A percentile compares a stretch with the other conserved stretches of the same genome.
Conservation (phyloP, 1,139 yeast genomes). For the Suhomyces bokatorum region DNA sequence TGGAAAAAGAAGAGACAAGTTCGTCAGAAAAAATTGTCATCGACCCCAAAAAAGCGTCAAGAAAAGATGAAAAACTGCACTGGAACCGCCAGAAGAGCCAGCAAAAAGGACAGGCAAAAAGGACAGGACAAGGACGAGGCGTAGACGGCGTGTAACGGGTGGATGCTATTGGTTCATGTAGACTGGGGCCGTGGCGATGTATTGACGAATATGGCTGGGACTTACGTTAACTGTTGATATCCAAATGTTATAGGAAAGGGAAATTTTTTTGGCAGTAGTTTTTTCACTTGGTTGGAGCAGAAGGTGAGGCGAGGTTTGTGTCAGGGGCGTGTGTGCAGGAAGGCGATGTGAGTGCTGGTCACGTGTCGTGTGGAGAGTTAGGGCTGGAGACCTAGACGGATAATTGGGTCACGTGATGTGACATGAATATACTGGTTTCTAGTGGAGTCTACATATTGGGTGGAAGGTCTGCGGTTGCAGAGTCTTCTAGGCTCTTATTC, state of each 20-base stretch:
- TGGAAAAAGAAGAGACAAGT: neutral
- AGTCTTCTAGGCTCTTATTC: too few species aligned
- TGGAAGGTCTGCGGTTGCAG: too few species aligned
- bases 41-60: neutral
- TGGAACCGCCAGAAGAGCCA: neutral
- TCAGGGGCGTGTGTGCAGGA: constrained; percentile 16
- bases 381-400: constrained; percentile 16
- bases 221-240: constrained; percentile 20
- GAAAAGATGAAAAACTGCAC: neutral
- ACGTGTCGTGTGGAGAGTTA: constrained; percentile 1
- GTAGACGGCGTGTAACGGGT: too few species aligned
- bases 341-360: neutral
- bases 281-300: constrained; percentile 12
- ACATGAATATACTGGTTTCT: too few species aligned
- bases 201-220: neutral
- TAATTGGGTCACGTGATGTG: too few species aligned
- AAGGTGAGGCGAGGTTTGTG: constrained; percentile 12
- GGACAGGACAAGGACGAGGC: neutral
- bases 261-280: constrained; percentile 13
- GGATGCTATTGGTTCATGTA: neutral
- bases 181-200: neutral
- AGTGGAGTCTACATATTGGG: too few species aligned
- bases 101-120: neutral
- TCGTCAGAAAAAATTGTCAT: neutral
- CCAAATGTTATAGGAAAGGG: constrained; percentile 18